A percentile compares a stretch with the other conserved stretches of the same genome.
Conservation (phyloP, 192 early-diverging fungal species). For the Chytriomyces sp. region DNA sequence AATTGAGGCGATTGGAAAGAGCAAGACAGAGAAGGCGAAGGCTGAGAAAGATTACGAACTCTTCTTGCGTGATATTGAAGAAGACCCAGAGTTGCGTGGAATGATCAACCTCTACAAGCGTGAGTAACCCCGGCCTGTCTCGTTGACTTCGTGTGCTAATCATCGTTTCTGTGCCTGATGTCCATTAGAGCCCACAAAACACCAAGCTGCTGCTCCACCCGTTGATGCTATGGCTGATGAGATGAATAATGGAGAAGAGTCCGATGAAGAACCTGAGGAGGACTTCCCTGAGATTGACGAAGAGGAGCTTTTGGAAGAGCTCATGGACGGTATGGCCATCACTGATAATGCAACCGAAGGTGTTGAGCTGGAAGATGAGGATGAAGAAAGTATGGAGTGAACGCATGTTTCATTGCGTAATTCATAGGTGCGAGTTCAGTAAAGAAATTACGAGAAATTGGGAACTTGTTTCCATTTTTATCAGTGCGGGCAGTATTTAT, state of each 20-base stretch:
- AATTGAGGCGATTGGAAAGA: slow-evolving; percentile 66
- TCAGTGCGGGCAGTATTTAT: no score
- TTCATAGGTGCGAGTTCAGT: no score
- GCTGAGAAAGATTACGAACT: slow-evolving; percentile 90
- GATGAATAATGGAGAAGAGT: slow-evolving; percentile 51
- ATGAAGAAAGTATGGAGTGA: background rate
- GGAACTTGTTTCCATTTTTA: no score
- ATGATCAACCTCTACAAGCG: slow-evolving; percentile 93
- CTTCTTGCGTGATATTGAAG: slow-evolving; percentile 97
- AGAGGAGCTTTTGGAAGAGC: slow-evolving; percentile 90
- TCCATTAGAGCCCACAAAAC: slow-evolving; percentile 3
- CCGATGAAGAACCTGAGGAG: slow-evolving; percentile 74
- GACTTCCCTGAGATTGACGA: slow-evolving; percentile 93
- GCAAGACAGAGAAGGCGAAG: slow-evolving; percentile 70
- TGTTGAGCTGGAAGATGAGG: background rate
- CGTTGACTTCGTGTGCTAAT: background rate
- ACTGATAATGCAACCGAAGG: slow-evolving; percentile 48
- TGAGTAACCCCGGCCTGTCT: slow-evolving; percentile 13
- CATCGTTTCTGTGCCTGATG: background rate
- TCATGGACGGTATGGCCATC: slow-evolving; percentile 67
- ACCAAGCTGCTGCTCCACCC: slow-evolving; percentile 27
- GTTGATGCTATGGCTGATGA: slow-evolving; percentile 50
- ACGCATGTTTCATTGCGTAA: no score
- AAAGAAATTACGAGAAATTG: no score
- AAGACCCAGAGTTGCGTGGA: slow-evolving; percentile 94